Evolutionary conservation across 441 rosid species (phyloP), one percentile per base, ranked within the genome.

Genomic region (Brassica balearica): DNA sequence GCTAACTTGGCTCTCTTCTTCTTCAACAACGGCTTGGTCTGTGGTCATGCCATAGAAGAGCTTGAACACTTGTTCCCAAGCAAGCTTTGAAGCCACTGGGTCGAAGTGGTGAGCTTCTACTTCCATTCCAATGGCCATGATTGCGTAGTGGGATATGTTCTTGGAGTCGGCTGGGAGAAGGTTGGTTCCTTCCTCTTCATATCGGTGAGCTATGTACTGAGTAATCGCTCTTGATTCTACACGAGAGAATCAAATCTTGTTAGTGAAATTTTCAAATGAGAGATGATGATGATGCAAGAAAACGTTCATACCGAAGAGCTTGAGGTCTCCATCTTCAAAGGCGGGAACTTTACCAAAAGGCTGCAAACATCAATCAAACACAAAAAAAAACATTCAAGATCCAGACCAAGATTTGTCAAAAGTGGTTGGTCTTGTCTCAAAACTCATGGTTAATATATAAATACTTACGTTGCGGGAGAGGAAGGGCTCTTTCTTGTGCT

Each of bases 311-410:
- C 97, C 97, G n/a, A 89, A 89, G 32, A 92, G 89, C 84, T 81
- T 84, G 27, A 91, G 61, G 78, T 87, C 92, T 65, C 90, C 97
- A 14, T 89, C 86, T 72, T 89, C 91, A 38, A 87, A 82, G 36
- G 88, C 93, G 20, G 97, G 97, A 75, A 92, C 85, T 80, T 81
- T 84, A 66, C 95, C 95, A 68, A 92, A 92, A 6, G 97, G 97
- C 97, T 90, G 86, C 76, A 29, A 79, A n/a, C 46, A 73, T 60
- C 62, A 36, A 15, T 20, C 77, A 66, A 81, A 70, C 71, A 43
- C 71, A 70, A 38, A 61, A 17, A 0, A 61, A 19, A 1, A 34
- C 62, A 66, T 9, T 76, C 11, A 34, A 72, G 60, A 65, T 64
- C 29, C 53, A 60, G 63, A 59, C 11, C n/a, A 48, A 46, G 36